Conservation (phyloP, 2,329 filamentous ascomycete species). For the Pseudocercospora fijiensis region DNA sequence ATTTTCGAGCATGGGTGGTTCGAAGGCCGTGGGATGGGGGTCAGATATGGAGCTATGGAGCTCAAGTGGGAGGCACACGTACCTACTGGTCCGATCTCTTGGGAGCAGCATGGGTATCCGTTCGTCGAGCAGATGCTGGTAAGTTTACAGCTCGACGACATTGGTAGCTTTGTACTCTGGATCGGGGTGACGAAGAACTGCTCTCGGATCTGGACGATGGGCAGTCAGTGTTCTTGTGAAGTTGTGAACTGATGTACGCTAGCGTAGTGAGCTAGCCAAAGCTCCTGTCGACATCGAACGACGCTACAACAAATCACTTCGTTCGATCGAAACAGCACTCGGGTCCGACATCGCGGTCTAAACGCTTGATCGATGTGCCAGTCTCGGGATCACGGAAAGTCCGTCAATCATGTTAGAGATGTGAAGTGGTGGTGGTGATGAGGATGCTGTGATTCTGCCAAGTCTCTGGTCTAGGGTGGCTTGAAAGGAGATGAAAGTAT, state of each 20-base stretch:
- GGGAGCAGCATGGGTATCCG: neutral
- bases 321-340: neutral
- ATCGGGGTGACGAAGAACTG: neutral
- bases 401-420: neutral
- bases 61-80: neutral
- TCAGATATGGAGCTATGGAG: neutral
- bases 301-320: too few species aligned
- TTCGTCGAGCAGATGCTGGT: neutral
- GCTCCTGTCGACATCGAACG: neutral
- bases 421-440: neutral
- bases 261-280: neutral
- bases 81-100: neutral
- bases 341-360: neutral
- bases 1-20: constrained; percentile 1
- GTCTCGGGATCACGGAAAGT: neutral
- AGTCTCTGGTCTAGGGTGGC: neutral
- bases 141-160: neutral
- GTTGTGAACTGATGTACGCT: neutral
- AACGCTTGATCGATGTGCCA: neutral
- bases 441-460: neutral
- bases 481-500: neutral
- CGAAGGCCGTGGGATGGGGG: neutral
- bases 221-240: neutral
- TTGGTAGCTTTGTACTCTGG: neutral
- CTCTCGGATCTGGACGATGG: constrained; percentile 4